phyloP scores from a whole-genome alignment of 148 eudicot genomes.

The Tetragonia tetragonoides region DNA sequence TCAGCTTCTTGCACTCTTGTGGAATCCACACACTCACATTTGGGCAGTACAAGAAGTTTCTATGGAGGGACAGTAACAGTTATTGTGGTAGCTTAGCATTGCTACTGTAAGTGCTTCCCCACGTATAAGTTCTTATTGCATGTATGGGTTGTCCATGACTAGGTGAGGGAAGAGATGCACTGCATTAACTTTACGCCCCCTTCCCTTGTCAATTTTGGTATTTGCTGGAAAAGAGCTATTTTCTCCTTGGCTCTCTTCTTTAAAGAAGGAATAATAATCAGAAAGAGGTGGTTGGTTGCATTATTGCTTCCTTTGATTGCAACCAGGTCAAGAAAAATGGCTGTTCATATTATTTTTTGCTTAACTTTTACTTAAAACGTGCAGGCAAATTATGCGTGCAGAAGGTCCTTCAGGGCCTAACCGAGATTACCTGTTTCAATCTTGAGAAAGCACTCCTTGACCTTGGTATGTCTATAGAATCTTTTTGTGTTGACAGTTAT shows the following conservation, averaged over 20 bases:
- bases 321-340: too few species aligned
- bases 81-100: background rate
- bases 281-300: background rate
- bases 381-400: constrained; percentile 77
- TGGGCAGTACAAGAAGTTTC: background rate
- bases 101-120: background rate
- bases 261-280: background rate
- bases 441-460: constrained; percentile 80
- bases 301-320: background rate
- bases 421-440: constrained; percentile 87
- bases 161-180: background rate
- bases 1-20: too few species aligned
- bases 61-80: background rate
- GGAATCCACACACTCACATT: background rate
- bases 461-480: constrained; percentile 43
- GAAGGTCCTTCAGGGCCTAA: constrained; percentile 98
- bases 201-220: background rate
- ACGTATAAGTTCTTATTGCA: background rate
- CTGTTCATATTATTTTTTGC: background rate
- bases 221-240: background rate
- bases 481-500: background rate
- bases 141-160: too few species aligned
- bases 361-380: constrained; percentile 12
- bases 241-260: background rate
- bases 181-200: background rate